Evolutionary conservation across 2,329 filamentous ascomycete genomes (phyloP), one percentile per base, ranked within the genome.

Genomic region (Trichoderma sp.): DNA sequence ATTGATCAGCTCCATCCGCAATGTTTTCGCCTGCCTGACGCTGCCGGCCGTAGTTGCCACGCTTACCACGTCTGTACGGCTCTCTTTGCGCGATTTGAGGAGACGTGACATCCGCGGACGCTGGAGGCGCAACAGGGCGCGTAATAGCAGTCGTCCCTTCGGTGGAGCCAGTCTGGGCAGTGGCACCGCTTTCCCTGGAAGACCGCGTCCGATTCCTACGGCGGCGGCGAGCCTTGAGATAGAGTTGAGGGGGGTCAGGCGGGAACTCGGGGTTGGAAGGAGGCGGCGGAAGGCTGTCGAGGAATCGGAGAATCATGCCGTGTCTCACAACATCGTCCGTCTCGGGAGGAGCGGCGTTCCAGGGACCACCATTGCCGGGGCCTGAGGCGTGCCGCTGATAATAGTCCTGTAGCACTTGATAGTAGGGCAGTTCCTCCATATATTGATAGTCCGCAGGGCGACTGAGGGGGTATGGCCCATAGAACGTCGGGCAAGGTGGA

Each of bases 261-360:
- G 17, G 43, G 19, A 41, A 39, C 12, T 28, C 28, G 24, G 26
- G 51, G 12, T 39, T 15, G 9, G 30, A 17, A 5, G 57, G 57
- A 15, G 44, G 45, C 4, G 57, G 30, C 2, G 44, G 28, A 5
- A 60, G 44, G 44, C 44, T 41, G 30, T 60, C 19, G 1, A 60
- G 45, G n/a, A 60, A 60, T 1, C 44, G 45, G 14, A 48, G 57
- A 10, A 60, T 60, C 28, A 60, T 47, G 19, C 57, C 57, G 19
- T 41, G 44, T 15, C 41, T 30, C 15, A 50, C 4, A 1, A 50
- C 57, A 14, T 50, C 57, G 17, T 50, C 14, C 1, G 44, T 3
- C 5, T 24, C 19, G 2, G 30, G 44, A 26, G 15, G 5, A 12
- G 7, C 30, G 26, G 24, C 3, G 10, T 39, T 9, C 5, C 9